Base-by-base conservation (phyloP, 352 stramenopile genomes). In the Pythium pyrilobum region DNA sequence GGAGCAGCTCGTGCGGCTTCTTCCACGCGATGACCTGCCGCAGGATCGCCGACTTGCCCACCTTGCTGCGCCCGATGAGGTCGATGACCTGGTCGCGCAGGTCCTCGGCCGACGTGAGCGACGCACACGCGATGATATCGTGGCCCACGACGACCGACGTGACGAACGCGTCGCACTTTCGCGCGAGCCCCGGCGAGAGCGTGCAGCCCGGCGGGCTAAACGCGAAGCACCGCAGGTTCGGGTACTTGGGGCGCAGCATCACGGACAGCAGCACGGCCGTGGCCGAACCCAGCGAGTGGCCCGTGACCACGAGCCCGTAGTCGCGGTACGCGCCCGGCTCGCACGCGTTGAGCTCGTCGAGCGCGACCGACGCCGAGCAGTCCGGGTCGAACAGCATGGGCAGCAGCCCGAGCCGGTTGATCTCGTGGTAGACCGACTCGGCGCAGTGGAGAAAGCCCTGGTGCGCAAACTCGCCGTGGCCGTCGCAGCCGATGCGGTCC, bases 341-440 rank as follows among this genome's bases (percentile, higher is more conserved):
- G 36, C 81, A 95, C 18, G 58, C 56, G 42, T 92, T 91, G 2
- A 95, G 61, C 27, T 67, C 62, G 31, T 78, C 66, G 9, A 64
- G 67, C 0, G 73, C 73, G 40, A 90, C 67, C 0, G 68, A 53
- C 2, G 71, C 59, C 12, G 58, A 69, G 9, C 75, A 74, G 20
- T 89, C 48, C 24, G 78, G 61, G 29, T 95, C 69, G 40, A 92
- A 87, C 11, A 95, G 74, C 84, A 95, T 95, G n/a, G 89, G 71
- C n/a, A 95, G 53, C 15, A 93, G 66, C 5, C 74, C 71, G 2
- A 92, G 65, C 16, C 77, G 77, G 47, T 79, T 74, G 28, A 95
- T 60, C 43, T 95, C 81, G 23, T 87, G 55, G 64, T 87, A 89
- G 5, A 91, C 56, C 2, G 72, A 72, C 45, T 91, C 80, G 7